Conservation (phyloP, 169 alveolate genomes). For the Babesia ovis region DNA sequence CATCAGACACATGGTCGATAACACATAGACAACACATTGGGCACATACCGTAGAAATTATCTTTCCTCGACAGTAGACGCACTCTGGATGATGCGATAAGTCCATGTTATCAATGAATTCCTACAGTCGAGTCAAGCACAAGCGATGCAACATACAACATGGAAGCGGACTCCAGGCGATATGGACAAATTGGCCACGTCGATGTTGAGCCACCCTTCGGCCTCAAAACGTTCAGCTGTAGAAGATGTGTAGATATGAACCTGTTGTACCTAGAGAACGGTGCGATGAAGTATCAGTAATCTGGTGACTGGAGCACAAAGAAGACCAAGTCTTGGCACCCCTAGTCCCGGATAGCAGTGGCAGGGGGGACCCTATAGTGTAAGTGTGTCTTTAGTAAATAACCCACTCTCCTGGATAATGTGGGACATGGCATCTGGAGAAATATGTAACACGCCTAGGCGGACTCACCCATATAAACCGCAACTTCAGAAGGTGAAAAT, state of each 20-base stretch:
- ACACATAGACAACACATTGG: not conserved
- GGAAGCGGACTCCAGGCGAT: constrained; percentile 49
- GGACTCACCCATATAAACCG: constrained; percentile 22
- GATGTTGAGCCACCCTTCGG: constrained; percentile 30
- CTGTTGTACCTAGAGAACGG: constrained; percentile 11
- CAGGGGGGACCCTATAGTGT: constrained; percentile 1
- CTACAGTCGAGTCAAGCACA: not conserved
- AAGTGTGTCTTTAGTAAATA: too few relatives aligned
- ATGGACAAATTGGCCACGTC: not conserved
- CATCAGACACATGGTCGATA: too few relatives aligned
- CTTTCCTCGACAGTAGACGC: constrained; percentile 25
- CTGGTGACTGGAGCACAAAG: constrained; percentile 25
- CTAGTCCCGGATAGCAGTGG: not conserved
- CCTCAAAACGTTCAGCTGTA: constrained; percentile 33
- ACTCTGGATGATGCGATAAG: constrained; percentile 6
- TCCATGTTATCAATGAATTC: constrained; percentile 28
- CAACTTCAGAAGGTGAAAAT: not conserved
- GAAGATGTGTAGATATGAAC: not conserved
- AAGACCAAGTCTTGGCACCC: constrained; percentile 16
- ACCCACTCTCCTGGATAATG: constrained; percentile 16
- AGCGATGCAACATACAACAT: constrained; percentile 22
- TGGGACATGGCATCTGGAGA: constrained; percentile 25
- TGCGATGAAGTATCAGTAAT: constrained; percentile 5
- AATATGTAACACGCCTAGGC: not conserved
- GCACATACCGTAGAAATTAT: constrained; percentile 31